A percentile compares a stretch with the other conserved stretches of the same genome.
Conservation (phyloP, 2,329 filamentous ascomycete species). For the Xylaria sp. region DNA sequence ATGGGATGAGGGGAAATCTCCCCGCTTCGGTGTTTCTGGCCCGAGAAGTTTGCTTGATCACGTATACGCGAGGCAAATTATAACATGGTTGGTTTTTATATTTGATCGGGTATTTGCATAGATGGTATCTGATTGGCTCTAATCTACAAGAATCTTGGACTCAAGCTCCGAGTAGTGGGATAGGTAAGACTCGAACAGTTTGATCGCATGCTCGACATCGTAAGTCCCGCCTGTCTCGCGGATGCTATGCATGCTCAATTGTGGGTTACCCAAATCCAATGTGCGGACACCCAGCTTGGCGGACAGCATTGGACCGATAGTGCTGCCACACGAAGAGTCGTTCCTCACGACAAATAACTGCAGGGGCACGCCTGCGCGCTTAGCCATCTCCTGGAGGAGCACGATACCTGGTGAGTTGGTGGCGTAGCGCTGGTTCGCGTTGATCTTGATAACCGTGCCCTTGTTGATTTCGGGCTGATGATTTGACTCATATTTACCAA, state of each 20-base stretch:
- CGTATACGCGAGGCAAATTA: neutral
- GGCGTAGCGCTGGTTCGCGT: conserved; percentile 95
- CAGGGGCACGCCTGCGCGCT: conserved; percentile 78
- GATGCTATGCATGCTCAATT: conserved; percentile 97
- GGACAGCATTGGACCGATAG: conserved; percentile 96
- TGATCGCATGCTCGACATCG: conserved; percentile 87
- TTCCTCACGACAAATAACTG: conserved; percentile 97
- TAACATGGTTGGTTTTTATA: neutral
- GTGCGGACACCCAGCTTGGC: conserved; percentile 88
- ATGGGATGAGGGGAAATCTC: conserved; percentile 1
- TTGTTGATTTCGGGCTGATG: conserved; percentile 97
- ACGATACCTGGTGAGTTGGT: conserved; percentile 97
- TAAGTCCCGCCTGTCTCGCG: conserved; percentile 89
- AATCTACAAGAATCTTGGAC: conserved; percentile 85
- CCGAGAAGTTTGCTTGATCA: neutral
- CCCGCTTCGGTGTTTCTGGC: conserved; percentile 1
- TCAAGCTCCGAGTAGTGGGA: conserved; percentile 84
- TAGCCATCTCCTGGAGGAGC: conserved; percentile 86
- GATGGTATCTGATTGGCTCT: conserved; percentile 30
- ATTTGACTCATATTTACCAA: conserved; percentile 87
- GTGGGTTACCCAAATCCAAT: conserved; percentile 91
- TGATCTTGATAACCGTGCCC: conserved; percentile 96
- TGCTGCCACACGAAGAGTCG: conserved; percentile 93
- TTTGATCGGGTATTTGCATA: neutral
- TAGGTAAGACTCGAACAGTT: conserved; percentile 89